Evolutionary conservation across 139 green algal genomes (phyloP), one percentile per base, ranked within the genome.

Genomic region (Chlorella sp.): DNA sequence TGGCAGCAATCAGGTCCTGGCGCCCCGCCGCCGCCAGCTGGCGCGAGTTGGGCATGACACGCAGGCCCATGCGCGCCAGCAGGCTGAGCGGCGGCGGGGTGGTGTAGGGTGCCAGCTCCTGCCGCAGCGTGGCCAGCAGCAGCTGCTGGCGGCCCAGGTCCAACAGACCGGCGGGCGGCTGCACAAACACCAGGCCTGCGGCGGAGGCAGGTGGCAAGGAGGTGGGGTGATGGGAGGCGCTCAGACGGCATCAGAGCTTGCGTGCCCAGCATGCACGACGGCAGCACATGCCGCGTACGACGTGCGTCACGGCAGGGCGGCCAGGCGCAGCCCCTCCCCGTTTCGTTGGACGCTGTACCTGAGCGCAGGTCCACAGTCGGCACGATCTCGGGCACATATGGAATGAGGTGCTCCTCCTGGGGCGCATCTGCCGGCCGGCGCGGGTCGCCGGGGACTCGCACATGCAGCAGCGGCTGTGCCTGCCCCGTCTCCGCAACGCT

Each of bases 91-190:
- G 68, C 19, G 56, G 56, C 32, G 69, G 81, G 22, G 30, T 38
- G 26, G 72, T 73, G 72, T 64, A 86, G 30, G 82, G 82, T 72
- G 64, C 72, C 54, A 86, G 56, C 54, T 74, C 72, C 19, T n/a
- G 44, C 56, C 82, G 26, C 36, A 90, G 80, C n/a, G 34, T 36
- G 0, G 62, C n/a, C 38, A 89, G 64, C 62, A 83, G 68, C 22
- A 48, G 32, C 28, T 83, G 76, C 60, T 82, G 85, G 40, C 82
- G 46, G n/a, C 88, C 85, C 36, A 91, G 82, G 22, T 89, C 81
- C 56, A 89, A 73, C 28, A 91, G 56, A 11, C 87, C 87, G 0
- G 44, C 0, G 2, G 87, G 84, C 20, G 76, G 87, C 9, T 76
- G 54, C 9, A 91, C 44, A 19, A 64, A 69, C 78, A 82, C 72